These are phyloP conservation scores for Podospora conica DNA, from an alignment of 495 filamentous ascomycete species.

Conservation along the genomic window DNA sequence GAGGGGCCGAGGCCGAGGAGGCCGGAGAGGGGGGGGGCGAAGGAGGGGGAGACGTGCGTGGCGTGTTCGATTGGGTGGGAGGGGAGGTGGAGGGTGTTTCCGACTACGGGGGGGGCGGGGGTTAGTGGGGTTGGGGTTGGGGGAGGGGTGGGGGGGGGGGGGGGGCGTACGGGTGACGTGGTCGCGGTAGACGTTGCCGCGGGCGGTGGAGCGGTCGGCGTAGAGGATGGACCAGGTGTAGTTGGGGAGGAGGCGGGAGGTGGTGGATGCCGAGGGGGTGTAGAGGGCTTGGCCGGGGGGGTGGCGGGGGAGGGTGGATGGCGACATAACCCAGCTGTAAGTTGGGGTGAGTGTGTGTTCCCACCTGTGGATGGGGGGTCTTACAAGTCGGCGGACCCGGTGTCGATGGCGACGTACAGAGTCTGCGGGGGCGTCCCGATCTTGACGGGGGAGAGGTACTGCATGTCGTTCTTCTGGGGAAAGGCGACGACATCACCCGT, in stretches of 20 bases:
- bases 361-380: too few relatives aligned
- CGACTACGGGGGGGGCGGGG: conserved; percentile 52
- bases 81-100: conserved; percentile 46
- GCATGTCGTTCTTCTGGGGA: conserved; percentile 50
- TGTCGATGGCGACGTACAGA: conserved; percentile 62
- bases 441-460: conserved; percentile 59
- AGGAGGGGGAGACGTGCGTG: conserved; percentile 49
- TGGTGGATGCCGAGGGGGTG: conserved; percentile 39
- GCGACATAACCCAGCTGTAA: conserved; percentile 16
- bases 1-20: conserved; percentile 69
- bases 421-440: conserved; percentile 51
- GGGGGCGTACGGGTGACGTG: conserved; percentile 54
- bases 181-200: conserved; percentile 61
- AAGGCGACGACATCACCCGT: conserved; percentile 40
- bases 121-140: conserved; percentile 55
- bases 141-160: conserved; percentile 54
- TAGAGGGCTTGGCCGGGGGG: conserved; percentile 50
- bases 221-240: conserved; percentile 62
- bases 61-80: conserved; percentile 64
- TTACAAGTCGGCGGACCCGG: conserved; percentile 65
- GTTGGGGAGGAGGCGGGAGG: conserved; percentile 42
- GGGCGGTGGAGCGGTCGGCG: conserved; percentile 58
- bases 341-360: background rate
- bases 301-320: conserved; percentile 9
- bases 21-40: conserved; percentile 55